Evolutionary conservation across 2,329 filamentous ascomycete species (phyloP).

Genomic region (Pseudovirgaria hyperparasitica): DNA sequence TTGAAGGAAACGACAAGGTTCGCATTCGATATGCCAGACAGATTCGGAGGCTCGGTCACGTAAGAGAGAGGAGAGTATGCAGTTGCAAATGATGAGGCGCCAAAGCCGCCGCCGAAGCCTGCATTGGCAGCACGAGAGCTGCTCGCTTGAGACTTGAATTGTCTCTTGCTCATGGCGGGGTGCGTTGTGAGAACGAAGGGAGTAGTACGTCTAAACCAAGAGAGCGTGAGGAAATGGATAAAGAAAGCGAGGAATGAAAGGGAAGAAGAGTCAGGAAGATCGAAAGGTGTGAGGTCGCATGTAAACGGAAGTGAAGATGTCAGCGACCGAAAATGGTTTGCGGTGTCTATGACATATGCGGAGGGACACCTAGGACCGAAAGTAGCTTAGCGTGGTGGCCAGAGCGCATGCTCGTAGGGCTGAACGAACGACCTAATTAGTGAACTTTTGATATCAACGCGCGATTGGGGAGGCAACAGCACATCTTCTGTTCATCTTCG

Average conservation of each 20-base stretch:
- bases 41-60: conserved; percentile 71
- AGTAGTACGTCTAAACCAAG: not conserved
- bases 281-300: conserved; percentile 1
- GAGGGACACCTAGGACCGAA: too few species aligned
- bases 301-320: conserved; percentile 4
- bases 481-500: too few species aligned
- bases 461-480: too few species aligned
- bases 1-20: conserved; percentile 85
- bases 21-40: conserved; percentile 63
- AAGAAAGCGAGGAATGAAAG: conserved; percentile 1
- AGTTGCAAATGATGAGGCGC: conserved; percentile 28
- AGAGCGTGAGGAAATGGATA: conserved; percentile 1
- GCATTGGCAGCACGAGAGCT: conserved; percentile 45
- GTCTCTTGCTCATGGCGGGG: conserved; percentile 45
- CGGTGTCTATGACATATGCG: too few species aligned
- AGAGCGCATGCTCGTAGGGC: too few species aligned
- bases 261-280: conserved; percentile 3
- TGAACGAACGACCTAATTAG: too few species aligned
- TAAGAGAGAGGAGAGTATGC: conserved; percentile 64
- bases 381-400: too few species aligned
- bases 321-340: not conserved
- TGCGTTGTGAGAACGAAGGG: conserved; percentile 1
- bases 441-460: too few species aligned
- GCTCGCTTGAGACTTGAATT: conserved; percentile 49
- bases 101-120: conserved; percentile 25